phyloP scores from a whole-genome alignment of 805 yeast species.

The Wickerhamiella shivajii region DNA sequence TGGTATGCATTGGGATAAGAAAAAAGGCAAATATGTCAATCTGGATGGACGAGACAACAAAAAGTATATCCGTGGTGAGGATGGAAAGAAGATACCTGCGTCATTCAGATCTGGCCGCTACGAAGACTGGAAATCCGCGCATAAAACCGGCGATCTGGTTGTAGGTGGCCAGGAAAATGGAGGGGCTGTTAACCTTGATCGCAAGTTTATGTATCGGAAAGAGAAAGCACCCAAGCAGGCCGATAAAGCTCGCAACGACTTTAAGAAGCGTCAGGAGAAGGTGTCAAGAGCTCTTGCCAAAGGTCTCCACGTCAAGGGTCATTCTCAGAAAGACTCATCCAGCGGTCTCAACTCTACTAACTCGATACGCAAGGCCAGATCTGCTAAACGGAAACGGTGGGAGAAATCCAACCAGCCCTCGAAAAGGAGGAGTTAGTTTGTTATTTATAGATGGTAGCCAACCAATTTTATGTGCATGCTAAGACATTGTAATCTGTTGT shows the following conservation, averaged over 20 bases:
- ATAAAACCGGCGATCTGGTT: conserved; percentile 36
- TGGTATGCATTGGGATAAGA: conserved; percentile 81
- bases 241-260: conserved; percentile 84
- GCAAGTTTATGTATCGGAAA: conserved; percentile 54
- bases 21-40: conserved; percentile 75
- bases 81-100: conserved; percentile 87
- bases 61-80: conserved; percentile 84
- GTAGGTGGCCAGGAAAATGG: conserved; percentile 21
- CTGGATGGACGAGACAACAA: conserved; percentile 47
- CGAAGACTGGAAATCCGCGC: conserved; percentile 77
- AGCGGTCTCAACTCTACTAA: conserved; percentile 54
- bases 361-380: conserved; percentile 67
- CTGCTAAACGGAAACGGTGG: conserved; percentile 49
- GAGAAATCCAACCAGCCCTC: conserved; percentile 45
- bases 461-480: too few relatives aligned
- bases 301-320: conserved; percentile 53
- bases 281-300: conserved; percentile 64
- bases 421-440: too few relatives aligned
- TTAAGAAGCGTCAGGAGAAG: conserved; percentile 63
- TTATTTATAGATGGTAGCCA: too few relatives aligned
- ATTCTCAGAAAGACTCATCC: conserved; percentile 21
- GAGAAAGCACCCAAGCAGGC: conserved; percentile 75
- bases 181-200: conserved; percentile 17
- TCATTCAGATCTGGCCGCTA: conserved; percentile 79
- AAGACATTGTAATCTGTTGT: too few relatives aligned